These are phyloP conservation scores for Mortierella antarctica DNA, from an alignment of 192 early-diverging fungal genomes.

Conservation along the genomic window DNA sequence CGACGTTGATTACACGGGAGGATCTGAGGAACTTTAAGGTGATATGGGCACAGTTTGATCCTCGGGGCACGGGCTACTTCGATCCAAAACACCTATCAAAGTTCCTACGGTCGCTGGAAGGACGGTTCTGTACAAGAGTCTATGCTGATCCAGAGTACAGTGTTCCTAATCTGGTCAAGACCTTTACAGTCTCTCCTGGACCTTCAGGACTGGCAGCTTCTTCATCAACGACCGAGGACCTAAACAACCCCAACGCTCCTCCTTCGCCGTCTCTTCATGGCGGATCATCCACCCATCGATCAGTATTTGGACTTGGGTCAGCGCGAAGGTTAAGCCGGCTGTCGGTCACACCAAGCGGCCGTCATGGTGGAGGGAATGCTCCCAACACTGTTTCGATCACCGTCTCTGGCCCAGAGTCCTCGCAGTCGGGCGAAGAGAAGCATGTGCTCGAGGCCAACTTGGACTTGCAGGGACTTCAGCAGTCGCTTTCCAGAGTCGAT, in stretches of 20 bases:
- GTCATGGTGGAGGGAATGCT: constrained; percentile 39
- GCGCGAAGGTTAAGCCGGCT: constrained; percentile 11
- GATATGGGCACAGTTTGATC: constrained; percentile 62
- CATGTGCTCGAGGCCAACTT: constrained; percentile 1
- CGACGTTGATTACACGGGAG: constrained; percentile 65
- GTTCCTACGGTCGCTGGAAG: constrained; percentile 56
- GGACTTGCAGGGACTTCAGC: constrained; percentile 32
- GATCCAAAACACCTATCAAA: constrained; percentile 56
- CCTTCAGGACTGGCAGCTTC: not conserved
- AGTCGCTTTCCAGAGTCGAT: constrained; percentile 29
- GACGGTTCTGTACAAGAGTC: constrained; percentile 17
- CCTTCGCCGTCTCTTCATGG: constrained; percentile 16
- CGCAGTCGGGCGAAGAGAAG: not conserved
- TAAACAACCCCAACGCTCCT: not conserved
- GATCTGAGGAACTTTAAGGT: constrained; percentile 69
- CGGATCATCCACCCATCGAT: constrained; percentile 13
- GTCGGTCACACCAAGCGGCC: constrained; percentile 17
- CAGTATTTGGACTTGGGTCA: constrained; percentile 1
- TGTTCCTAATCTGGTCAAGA: constrained; percentile 27
- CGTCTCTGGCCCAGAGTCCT: constrained; percentile 10
- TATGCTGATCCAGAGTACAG: constrained; percentile 32
- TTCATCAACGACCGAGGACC: not conserved
- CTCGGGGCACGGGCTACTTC: constrained; percentile 63
- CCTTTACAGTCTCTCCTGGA: not conserved
- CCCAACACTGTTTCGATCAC: constrained; percentile 43